Conservation (phyloP, 805 yeast genomes). For the Ogataea philodendri region DNA sequence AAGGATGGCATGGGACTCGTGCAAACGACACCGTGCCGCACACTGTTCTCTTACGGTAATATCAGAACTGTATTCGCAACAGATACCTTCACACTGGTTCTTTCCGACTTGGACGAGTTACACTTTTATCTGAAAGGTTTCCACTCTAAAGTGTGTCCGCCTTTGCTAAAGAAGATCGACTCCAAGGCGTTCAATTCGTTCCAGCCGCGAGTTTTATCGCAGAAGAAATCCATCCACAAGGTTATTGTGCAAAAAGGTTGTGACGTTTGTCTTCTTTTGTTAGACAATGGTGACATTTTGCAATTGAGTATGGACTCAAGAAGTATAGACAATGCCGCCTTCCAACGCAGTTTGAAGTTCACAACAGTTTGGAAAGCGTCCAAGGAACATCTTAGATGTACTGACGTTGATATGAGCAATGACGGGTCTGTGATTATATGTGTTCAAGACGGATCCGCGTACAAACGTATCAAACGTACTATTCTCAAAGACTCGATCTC, state of each 20-base stretch:
- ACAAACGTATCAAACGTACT: conserved; percentile 39
- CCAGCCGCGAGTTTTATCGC: conserved; percentile 50
- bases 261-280: conserved; percentile 46
- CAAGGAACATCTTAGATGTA: conserved; percentile 52
- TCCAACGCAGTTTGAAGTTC: conserved; percentile 46
- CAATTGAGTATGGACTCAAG: conserved; percentile 34
- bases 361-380: conserved; percentile 61
- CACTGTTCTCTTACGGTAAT: conserved; percentile 43
- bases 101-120: conserved; percentile 56
- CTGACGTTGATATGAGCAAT: conserved; percentile 63
- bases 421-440: conserved; percentile 71
- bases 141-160: conserved; percentile 47
- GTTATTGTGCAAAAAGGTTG: conserved; percentile 39
- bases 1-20: conserved; percentile 11
- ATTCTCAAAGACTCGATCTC: conserved; percentile 32
- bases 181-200: conserved; percentile 52
- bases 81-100: conserved; percentile 67
- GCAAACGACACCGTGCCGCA: conserved; percentile 21
- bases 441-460: conserved; percentile 69
- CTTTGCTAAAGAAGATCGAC: conserved; percentile 32
- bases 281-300: conserved; percentile 60
- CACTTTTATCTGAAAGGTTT: conserved; percentile 59
- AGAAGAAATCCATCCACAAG: conserved; percentile 34
- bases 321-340: conserved; percentile 32
- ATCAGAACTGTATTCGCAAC: conserved; percentile 61